Evolutionary conservation across 768 basidiomycete genomes (phyloP).

Genomic region (Lentinula sp.): DNA sequence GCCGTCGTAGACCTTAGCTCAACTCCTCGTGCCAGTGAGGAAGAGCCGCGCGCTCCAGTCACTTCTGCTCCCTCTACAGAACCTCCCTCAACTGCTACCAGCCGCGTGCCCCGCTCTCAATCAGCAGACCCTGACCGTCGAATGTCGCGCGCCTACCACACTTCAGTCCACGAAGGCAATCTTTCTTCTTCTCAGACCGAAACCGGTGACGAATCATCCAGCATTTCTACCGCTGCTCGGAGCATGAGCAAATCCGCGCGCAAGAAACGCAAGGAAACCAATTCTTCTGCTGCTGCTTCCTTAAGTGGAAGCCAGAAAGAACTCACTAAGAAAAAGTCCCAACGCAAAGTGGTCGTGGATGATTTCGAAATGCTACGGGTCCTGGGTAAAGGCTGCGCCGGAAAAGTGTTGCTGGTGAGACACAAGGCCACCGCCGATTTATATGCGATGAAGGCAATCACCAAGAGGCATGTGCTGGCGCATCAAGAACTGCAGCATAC

Average conservation of each 20-base stretch:
- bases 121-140: constrained; percentile 75
- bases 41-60: constrained; percentile 1
- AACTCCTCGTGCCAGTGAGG: constrained; percentile 7
- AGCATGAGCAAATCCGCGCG: constrained; percentile 27
- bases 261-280: constrained; percentile 43
- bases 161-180: constrained; percentile 35
- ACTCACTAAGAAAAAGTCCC: constrained; percentile 44
- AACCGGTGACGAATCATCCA: constrained; percentile 67
- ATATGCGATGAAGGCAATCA: constrained; percentile 96
- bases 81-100: constrained; percentile 24
- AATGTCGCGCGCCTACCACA: constrained; percentile 53
- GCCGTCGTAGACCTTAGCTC: constrained; percentile 1
- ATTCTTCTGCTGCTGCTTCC: constrained; percentile 1
- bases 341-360: constrained; percentile 72
- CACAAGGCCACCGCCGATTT: constrained; percentile 67
- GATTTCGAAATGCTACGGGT: constrained; percentile 99
- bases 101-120: constrained; percentile 68
- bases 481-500: constrained; percentile 97
- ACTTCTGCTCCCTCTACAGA: constrained; percentile 24
- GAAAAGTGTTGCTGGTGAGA: constrained; percentile 89
- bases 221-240: constrained; percentile 44
- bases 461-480: constrained; percentile 93
- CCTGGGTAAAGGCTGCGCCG: constrained; percentile 95
- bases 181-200: constrained; percentile 50
- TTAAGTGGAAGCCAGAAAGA: constrained; percentile 16